Percentiles rank a stretch among this genome's conserved stretches.
Conservation (phyloP, 805 yeast species). For the Clavispora santaluciae region DNA sequence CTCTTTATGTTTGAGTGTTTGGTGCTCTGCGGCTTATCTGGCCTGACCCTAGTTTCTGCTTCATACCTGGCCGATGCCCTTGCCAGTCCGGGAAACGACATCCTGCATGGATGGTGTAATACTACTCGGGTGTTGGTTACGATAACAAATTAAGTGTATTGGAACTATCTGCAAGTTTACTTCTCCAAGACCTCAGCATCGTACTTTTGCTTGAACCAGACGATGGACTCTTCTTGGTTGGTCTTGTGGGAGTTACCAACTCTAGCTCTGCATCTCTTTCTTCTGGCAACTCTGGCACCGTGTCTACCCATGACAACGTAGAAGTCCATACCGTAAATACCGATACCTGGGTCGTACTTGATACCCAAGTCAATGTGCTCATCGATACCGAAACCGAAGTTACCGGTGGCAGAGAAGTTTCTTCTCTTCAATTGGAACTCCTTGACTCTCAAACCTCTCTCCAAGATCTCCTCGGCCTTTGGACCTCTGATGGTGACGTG, state of each 20-base stretch:
- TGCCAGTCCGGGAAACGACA: too few relatives aligned
- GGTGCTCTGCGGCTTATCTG: too few relatives aligned
- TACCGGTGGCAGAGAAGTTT: slow-evolving; percentile 98
- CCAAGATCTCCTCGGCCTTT: slow-evolving; percentile 96
- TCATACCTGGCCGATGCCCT: too few relatives aligned
- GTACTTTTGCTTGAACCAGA: slow-evolving; percentile 99
- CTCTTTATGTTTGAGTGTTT: too few relatives aligned
- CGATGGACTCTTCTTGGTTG: slow-evolving; percentile 87
- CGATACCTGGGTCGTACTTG: slow-evolving; percentile 99
- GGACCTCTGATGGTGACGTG: slow-evolving; percentile 99
- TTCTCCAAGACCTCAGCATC: slow-evolving; percentile 96
- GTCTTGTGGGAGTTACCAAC: slow-evolving; percentile 93
- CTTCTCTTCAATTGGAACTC: slow-evolving; percentile 93
- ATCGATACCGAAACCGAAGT: slow-evolving; percentile 99
- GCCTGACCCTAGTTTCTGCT: too few relatives aligned
- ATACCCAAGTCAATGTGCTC: slow-evolving; percentile 99
- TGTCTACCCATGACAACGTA: slow-evolving; percentile 99
- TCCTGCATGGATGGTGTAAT: not conserved
- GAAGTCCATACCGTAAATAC: slow-evolving; percentile 99
- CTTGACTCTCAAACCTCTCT: slow-evolving; percentile 99
- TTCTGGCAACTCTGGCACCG: slow-evolving; percentile 97
- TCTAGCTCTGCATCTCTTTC: slow-evolving; percentile 87
- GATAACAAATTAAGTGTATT: slow-evolving; percentile 1
- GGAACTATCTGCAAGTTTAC: slow-evolving; percentile 31
- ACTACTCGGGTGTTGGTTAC: not conserved